Evolutionary conservation across 768 basidiomycete genomes (phyloP).

Genomic region (Dendrothele bispora): DNA sequence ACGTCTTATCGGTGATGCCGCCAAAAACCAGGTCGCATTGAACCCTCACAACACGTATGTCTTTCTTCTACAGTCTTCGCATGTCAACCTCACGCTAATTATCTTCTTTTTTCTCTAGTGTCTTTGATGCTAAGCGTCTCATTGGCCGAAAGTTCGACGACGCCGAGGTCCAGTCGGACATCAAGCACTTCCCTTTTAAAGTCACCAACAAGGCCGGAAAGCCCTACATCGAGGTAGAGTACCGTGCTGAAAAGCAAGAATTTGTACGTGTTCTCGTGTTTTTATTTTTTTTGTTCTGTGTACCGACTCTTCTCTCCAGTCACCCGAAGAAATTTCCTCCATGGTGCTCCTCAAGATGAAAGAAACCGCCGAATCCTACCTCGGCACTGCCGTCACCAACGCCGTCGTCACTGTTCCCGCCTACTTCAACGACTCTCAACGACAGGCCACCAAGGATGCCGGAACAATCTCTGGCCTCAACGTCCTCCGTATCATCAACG

Average conservation of each 20-base stretch:
- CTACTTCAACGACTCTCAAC: slow-evolving; percentile 99
- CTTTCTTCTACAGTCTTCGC: no score
- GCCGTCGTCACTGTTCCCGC: slow-evolving; percentile 98
- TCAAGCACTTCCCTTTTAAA: no score
- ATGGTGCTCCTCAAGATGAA: slow-evolving; percentile 99
- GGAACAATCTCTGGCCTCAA: slow-evolving; percentile 92
- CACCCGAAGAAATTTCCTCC: slow-evolving; percentile 91
- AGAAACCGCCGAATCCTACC: slow-evolving; percentile 98
- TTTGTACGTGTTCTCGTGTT: slow-evolving; percentile 42
- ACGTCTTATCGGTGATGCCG: no score
- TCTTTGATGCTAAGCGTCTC: no score
- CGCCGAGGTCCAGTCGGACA: no score
- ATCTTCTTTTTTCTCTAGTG: no score
- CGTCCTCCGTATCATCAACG: slow-evolving; percentile 96
- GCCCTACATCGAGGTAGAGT: slow-evolving; percentile 48
- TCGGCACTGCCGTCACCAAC: slow-evolving; percentile 93
- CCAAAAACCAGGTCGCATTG: no score
- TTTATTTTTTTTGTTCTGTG: no score
- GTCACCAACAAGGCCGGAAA: slow-evolving; percentile 44
- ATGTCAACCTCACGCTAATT: no score
- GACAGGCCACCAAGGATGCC: slow-evolving; percentile 98
- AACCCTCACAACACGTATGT: no score
- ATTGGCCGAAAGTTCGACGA: no score
- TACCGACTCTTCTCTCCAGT: slow-evolving; percentile 48
- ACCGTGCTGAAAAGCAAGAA: slow-evolving; percentile 44